Percentiles rank a stretch among this genome's conserved stretches.
Evolutionary conservation across 768 basidiomycete species (phyloP).

Genomic region (Amanita brunnescens): DNA sequence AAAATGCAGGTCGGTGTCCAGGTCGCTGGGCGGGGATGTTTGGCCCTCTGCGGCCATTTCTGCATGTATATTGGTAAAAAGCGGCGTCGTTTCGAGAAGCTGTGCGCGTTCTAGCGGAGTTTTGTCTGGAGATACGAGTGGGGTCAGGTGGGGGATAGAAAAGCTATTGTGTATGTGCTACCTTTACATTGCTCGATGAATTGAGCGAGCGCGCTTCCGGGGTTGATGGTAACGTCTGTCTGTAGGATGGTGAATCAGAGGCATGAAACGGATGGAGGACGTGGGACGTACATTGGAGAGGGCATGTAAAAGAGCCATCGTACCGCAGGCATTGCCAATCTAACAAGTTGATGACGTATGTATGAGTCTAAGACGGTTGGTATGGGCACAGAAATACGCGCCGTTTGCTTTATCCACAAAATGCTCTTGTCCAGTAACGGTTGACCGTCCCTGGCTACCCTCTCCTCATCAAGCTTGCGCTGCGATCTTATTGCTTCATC

Average conservation of each 20-base stretch:
- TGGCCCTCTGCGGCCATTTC: constrained; percentile 66
- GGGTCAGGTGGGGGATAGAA: no score
- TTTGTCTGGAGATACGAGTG: constrained; percentile 34
- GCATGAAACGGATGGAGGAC: neutral
- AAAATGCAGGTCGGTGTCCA: constrained; percentile 69
- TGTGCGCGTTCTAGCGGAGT: constrained; percentile 68
- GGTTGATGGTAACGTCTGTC: constrained; percentile 48
- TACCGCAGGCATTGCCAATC: constrained; percentile 84
- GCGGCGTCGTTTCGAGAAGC: constrained; percentile 62
- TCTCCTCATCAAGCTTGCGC: constrained; percentile 51
- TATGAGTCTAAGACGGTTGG: neutral
- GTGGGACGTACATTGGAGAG: constrained; percentile 61
- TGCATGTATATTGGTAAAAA: constrained; percentile 74
- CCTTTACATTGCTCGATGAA: constrained; percentile 63
- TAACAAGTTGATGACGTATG: constrained; percentile 17
- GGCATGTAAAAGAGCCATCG: constrained; percentile 79
- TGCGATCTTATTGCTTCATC: constrained; percentile 36
- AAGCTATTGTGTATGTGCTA: no score
- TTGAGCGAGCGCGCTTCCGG: constrained; percentile 50
- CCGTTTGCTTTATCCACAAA: constrained; percentile 89
- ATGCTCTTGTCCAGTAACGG: constrained; percentile 50
- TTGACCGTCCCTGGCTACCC: constrained; percentile 37
- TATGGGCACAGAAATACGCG: constrained; percentile 21
- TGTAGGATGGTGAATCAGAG: constrained; percentile 15
- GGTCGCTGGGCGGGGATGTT: constrained; percentile 49